These are phyloP conservation scores for Quercus bicolor DNA, from an alignment of 306 rosid genomes.

Conservation along the genomic window DNA sequence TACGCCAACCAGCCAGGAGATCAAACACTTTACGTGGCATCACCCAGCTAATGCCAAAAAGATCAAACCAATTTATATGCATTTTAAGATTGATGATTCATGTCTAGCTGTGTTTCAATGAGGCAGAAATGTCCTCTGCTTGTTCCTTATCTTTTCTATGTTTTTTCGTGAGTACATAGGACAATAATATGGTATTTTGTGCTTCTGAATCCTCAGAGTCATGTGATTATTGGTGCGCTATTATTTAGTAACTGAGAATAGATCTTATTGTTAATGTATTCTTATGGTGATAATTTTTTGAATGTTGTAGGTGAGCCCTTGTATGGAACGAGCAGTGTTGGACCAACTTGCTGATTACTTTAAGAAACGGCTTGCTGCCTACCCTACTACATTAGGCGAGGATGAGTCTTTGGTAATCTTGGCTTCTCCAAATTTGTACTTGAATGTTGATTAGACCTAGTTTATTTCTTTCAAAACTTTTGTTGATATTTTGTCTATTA, in stretches of 20 bases:
- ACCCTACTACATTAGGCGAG: conserved; percentile 83
- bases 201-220: background rate
- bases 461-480: background rate
- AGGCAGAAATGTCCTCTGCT: background rate
- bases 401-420: conserved; percentile 74
- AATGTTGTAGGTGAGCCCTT: conserved; percentile 69
- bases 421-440: background rate
- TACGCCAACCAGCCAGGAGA: no score
- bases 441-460: background rate
- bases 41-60: no score
- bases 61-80: background rate
- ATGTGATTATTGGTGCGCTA: background rate
- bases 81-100: background rate
- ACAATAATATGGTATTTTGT: background rate
- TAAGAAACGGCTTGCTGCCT: conserved; percentile 70
- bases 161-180: background rate
- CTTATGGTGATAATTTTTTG: conserved; percentile 4
- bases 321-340: conserved; percentile 91
- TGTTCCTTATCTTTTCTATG: background rate
- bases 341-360: conserved; percentile 87
- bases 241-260: conserved; percentile 6
- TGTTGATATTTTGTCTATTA: conserved; percentile 22
- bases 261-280: conserved; percentile 12
- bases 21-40: no score
- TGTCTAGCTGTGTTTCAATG: background rate